phyloP scores from a whole-genome alignment of 345 rosid species.

The Eucalyptus regnans region DNA sequence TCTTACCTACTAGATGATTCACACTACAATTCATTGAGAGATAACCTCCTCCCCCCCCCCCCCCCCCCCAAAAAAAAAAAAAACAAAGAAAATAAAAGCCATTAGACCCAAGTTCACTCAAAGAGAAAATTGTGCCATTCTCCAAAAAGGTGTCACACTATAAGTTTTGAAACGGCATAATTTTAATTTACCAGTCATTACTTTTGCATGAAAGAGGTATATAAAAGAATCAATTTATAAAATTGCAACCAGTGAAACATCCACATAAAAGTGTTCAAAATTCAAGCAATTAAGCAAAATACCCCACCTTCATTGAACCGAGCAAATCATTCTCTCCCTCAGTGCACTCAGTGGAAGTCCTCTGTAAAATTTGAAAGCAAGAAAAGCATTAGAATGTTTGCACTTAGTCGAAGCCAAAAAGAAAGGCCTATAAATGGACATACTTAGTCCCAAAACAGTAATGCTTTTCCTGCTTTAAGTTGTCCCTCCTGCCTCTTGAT shows the following conservation, averaged over 20 bases:
- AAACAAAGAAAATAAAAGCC: background rate
- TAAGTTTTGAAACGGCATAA: background rate
- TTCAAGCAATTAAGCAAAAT: background rate
- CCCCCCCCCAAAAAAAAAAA: too few relatives aligned
- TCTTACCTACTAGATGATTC: background rate
- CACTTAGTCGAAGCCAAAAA: too few relatives aligned
- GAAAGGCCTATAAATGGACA: too few relatives aligned
- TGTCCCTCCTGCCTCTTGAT: too few relatives aligned
- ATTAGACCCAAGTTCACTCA: background rate
- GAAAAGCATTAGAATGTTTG: too few relatives aligned
- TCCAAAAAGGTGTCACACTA: background rate
- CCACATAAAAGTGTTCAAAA: background rate
- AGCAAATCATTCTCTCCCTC: conserved; percentile 91
- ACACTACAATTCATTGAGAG: background rate
- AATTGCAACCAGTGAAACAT: background rate
- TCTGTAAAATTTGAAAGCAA: accelerated
- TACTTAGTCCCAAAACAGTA: too few relatives aligned
- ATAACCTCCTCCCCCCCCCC: background rate
- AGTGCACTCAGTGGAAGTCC: conserved; percentile 19
- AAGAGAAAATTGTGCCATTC: background rate
- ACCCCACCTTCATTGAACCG: conserved; percentile 70
- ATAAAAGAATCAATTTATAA: background rate
- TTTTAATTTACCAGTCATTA: background rate
- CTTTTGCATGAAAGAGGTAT: background rate
- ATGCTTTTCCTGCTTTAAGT: too few relatives aligned